Conservation (phyloP, 1,284 basidiomycete species). For the Trametes pubescens region DNA sequence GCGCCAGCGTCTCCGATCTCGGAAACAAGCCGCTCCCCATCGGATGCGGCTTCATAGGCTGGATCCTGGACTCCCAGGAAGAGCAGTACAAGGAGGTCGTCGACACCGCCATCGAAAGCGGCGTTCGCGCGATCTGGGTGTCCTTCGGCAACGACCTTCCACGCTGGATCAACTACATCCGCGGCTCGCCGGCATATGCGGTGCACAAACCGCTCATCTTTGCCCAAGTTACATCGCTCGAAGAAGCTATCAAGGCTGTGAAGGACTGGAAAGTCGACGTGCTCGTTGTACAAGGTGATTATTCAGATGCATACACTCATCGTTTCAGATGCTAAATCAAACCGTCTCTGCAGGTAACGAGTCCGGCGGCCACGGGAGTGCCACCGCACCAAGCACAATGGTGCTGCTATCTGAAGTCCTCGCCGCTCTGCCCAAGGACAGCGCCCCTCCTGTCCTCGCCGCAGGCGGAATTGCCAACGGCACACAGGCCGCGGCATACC, state of each 20-base stretch:
- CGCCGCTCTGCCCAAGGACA: constrained; percentile 48
- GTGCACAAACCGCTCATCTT: constrained; percentile 62
- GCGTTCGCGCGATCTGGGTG: constrained; percentile 74
- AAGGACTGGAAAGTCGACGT: constrained; percentile 73
- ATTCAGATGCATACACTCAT: neutral
- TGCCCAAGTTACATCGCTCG: constrained; percentile 64
- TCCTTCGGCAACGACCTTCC: constrained; percentile 68
- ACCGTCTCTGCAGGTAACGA: constrained; percentile 62
- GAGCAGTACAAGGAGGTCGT: constrained; percentile 51
- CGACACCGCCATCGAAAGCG: constrained; percentile 58
- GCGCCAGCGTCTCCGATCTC: constrained; percentile 45
- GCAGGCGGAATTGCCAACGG: constrained; percentile 65
- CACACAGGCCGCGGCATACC: constrained; percentile 66
- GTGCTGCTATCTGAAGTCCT: constrained; percentile 65
- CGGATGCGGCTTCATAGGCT: constrained; percentile 75
- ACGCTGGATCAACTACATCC: constrained; percentile 67
- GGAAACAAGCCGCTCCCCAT: constrained; percentile 54
- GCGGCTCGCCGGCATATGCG: constrained; percentile 54
- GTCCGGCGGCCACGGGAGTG: constrained; percentile 76
- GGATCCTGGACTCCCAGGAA: constrained; percentile 67
- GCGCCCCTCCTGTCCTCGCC: constrained; percentile 62
- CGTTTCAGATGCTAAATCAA: neutral
- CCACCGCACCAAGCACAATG: constrained; percentile 62
- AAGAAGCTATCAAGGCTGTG: constrained; percentile 63
- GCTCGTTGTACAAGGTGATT: constrained; percentile 75